These are phyloP conservation scores for Paraglomus brasilianum DNA, from an alignment of 192 early-diverging fungal genomes.

Conservation along the genomic window DNA sequence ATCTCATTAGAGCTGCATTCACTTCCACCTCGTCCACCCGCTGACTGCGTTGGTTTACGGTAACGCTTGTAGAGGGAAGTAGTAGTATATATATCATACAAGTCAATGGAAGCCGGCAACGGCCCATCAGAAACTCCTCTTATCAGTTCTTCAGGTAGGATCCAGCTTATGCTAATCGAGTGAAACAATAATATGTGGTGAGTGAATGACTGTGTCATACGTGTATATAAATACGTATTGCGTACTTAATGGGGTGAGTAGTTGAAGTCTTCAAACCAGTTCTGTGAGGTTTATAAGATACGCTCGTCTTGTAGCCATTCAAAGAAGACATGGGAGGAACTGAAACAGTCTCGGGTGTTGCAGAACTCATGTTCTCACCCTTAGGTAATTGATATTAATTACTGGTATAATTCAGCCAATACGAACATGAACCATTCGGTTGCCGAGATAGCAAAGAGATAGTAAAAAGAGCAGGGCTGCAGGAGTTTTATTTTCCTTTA, in stretches of 20 bases:
- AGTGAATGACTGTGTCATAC: not conserved
- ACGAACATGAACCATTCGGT: too few relatives aligned
- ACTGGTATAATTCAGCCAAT: too few relatives aligned
- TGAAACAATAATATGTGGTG: not conserved
- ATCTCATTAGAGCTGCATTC: not conserved
- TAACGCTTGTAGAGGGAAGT: slow-evolving; percentile 15
- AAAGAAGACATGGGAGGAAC: too few relatives aligned
- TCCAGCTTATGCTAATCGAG: slow-evolving; percentile 24
- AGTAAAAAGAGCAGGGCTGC: too few relatives aligned
- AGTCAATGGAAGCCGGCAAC: not conserved
- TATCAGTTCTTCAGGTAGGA: slow-evolving; percentile 18
- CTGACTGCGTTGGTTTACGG: not conserved
- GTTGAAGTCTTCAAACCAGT: slow-evolving; percentile 22
- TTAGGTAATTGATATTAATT: too few relatives aligned
- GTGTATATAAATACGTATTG: not conserved
- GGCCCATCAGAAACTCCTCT: not conserved
- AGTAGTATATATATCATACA: slow-evolving; percentile 25
- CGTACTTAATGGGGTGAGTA: slow-evolving; percentile 28
- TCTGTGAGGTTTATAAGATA: too few relatives aligned
- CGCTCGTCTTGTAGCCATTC: too few relatives aligned
- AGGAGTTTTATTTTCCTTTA: too few relatives aligned
- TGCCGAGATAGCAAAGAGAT: too few relatives aligned
- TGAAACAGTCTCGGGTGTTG: too few relatives aligned
- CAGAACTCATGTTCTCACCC: too few relatives aligned
- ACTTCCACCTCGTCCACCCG: not conserved